Evolutionary conservation across 2,329 filamentous ascomycete genomes (phyloP).

Genomic region (Balansia obtecta): DNA sequence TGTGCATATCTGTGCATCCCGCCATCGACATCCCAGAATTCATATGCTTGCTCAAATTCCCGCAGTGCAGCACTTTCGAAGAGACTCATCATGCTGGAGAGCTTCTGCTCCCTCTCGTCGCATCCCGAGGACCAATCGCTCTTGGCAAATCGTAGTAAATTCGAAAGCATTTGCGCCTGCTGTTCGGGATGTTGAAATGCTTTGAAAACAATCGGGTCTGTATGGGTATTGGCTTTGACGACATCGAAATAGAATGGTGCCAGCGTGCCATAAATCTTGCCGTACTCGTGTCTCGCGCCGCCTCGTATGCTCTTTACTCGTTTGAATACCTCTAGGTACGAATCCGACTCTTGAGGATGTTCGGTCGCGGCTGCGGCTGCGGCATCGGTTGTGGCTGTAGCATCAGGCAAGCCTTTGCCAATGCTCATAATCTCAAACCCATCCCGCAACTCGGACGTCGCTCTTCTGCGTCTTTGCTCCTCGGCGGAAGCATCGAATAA

Average conservation of each 20-base stretch:
- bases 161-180: slow-evolving; percentile 79
- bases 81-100: slow-evolving; percentile 62
- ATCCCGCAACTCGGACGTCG: slow-evolving; percentile 31
- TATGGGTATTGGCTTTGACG: slow-evolving; percentile 55
- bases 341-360: slow-evolving; percentile 44
- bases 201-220: slow-evolving; percentile 74
- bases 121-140: slow-evolving; percentile 74
- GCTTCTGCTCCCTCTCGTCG: slow-evolving; percentile 54
- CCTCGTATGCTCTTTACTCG: slow-evolving; percentile 69
- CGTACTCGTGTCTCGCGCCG: slow-evolving; percentile 78
- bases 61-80: slow-evolving; percentile 85
- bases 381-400: neutral
- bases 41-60: slow-evolving; percentile 89
- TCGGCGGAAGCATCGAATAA: slow-evolving; percentile 64
- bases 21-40: slow-evolving; percentile 76
- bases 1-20: slow-evolving; percentile 82
- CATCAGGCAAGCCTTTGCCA: slow-evolving; percentile 12
- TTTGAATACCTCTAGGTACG: slow-evolving; percentile 57
- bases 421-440: slow-evolving; percentile 72
- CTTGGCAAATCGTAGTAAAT: slow-evolving; percentile 64
- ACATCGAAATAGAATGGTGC: slow-evolving; percentile 85
- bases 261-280: slow-evolving; percentile 77
- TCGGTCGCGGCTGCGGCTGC: slow-evolving; percentile 25
- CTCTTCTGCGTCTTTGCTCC: slow-evolving; percentile 41
- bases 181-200: slow-evolving; percentile 79